These are phyloP conservation scores for Colletotrichum gloeosporioides DNA, from an alignment of 2,329 filamentous ascomycete genomes.

Conservation along the genomic window DNA sequence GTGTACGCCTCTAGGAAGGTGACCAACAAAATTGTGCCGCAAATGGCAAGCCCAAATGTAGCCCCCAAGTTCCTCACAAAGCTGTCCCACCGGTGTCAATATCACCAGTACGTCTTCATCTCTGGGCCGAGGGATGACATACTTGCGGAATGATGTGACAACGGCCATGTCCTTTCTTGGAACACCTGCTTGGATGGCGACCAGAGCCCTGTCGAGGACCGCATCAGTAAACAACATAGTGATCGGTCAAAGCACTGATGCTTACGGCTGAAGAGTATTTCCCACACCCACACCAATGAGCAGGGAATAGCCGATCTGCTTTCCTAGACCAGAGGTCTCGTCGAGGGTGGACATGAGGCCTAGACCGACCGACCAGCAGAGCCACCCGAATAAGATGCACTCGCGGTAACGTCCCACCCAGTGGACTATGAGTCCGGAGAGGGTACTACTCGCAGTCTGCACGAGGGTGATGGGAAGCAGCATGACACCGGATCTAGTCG, in stretches of 20 bases:
- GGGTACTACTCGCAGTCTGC: slow-evolving; percentile 51
- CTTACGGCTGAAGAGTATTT: slow-evolving; percentile 56
- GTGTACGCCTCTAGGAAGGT: not conserved
- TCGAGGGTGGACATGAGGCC: slow-evolving; percentile 59
- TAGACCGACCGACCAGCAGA: slow-evolving; percentile 55
- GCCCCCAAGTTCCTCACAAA: slow-evolving; percentile 45
- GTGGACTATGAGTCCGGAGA: slow-evolving; percentile 57
- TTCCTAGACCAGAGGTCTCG: slow-evolving; percentile 50
- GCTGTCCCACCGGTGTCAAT: slow-evolving; percentile 23
- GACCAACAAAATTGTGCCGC: slow-evolving; percentile 43
- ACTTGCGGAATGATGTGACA: slow-evolving; percentile 49
- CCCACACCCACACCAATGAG: slow-evolving; percentile 58
- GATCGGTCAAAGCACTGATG: not conserved
- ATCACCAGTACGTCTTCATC: not conserved
- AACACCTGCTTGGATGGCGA: slow-evolving; percentile 63
- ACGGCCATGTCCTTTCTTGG: slow-evolving; percentile 51
- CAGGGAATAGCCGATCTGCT: slow-evolving; percentile 59
- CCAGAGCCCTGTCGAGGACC: slow-evolving; percentile 35
- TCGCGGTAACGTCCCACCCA: slow-evolving; percentile 59
- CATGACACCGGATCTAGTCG: slow-evolving; percentile 46
- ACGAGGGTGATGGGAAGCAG: slow-evolving; percentile 48
- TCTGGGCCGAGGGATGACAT: slow-evolving; percentile 3
- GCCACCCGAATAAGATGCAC: slow-evolving; percentile 59
- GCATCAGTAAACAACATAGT: not conserved
- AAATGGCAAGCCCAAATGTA: slow-evolving; percentile 43